A percentile compares a stretch with the other conserved stretches of the same genome.
These are phyloP conservation scores for Cephalotrichum gorgonifer DNA, from an alignment of 2,329 filamentous ascomycete species.

Conservation along the genomic window DNA sequence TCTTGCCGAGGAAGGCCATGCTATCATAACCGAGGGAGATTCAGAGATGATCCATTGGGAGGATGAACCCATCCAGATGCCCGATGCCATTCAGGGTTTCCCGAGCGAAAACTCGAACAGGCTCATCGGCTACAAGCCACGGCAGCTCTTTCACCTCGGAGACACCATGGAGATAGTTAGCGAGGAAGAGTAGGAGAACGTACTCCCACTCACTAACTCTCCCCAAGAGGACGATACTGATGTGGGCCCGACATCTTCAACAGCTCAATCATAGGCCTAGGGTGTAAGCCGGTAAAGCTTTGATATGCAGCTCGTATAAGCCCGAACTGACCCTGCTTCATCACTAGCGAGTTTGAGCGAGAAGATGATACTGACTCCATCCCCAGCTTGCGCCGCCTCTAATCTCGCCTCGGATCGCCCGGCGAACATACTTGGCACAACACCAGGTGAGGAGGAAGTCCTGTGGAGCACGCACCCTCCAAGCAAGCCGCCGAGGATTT, in stretches of 20 bases:
- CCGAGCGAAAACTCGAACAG: conserved; percentile 72
- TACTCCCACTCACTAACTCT: conserved; percentile 81
- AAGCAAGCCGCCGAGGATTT: conserved; percentile 67
- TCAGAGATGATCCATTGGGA: conserved; percentile 70
- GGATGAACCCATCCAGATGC: conserved; percentile 83
- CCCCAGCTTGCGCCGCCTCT: conserved; percentile 25
- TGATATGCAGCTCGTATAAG: conserved; percentile 85
- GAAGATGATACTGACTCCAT: conserved; percentile 65
- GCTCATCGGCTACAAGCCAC: conserved; percentile 68
- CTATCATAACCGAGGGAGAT: conserved; percentile 70
- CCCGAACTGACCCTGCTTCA: conserved; percentile 52
- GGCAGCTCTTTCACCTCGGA: conserved; percentile 60
- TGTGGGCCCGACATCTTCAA: conserved; percentile 80
- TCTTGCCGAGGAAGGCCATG: conserved; percentile 66
- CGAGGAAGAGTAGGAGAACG: conserved; percentile 73
- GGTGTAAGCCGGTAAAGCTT: conserved; percentile 52
- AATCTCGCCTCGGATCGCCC: not conserved
- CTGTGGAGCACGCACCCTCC: conserved; percentile 64
- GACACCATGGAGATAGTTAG: conserved; percentile 77
- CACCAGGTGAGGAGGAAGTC: conserved; percentile 65
- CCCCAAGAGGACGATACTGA: conserved; percentile 75
- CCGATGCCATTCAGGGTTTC: conserved; percentile 72
- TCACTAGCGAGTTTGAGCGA: conserved; percentile 83
- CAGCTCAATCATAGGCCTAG: conserved; percentile 55
- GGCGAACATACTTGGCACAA: conserved; percentile 62